A percentile compares a stretch with the other conserved stretches of the same genome.
phyloP scores from a whole-genome alignment of 768 basidiomycete species.

The Russula olivacea region DNA sequence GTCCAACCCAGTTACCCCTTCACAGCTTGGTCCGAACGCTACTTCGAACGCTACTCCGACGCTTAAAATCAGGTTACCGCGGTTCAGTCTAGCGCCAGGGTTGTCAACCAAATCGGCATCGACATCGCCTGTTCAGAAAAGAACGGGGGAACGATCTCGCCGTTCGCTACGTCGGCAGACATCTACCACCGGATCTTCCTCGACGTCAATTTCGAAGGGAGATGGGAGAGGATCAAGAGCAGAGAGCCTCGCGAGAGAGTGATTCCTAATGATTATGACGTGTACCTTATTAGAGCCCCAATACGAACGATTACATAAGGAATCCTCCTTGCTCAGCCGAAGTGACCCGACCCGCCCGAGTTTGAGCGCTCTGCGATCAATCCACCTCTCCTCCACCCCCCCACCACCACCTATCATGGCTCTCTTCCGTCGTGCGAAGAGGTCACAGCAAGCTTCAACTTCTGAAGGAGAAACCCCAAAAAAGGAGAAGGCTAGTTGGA shows the following conservation, averaged over 20 bases:
- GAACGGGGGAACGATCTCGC: conserved; percentile 15
- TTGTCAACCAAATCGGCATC: conserved; percentile 12
- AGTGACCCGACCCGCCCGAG: neutral
- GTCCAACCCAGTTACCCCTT: conserved; percentile 9
- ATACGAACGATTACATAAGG: conserved; percentile 13
- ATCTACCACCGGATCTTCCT: conserved; percentile 21
- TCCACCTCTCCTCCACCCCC: neutral
- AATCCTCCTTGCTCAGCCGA: neutral
- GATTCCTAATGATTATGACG: conserved; percentile 1
- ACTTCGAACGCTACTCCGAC: conserved; percentile 9
- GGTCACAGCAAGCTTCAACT: conserved; percentile 14
- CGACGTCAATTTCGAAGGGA: conserved; percentile 19
- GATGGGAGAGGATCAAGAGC: conserved; percentile 13
- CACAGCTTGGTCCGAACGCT: neutral
- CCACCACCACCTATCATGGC: conserved; percentile 24
- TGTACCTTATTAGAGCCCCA: conserved; percentile 4
- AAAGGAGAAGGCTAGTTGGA: conserved; percentile 85
- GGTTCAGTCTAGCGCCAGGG: conserved; percentile 11
- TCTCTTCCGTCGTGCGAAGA: conserved; percentile 33
- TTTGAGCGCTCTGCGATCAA: neutral
- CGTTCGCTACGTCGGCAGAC: conserved; percentile 22
- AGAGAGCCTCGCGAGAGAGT: conserved; percentile 20
- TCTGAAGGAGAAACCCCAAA: conserved; percentile 41
- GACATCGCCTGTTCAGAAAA: conserved; percentile 12
- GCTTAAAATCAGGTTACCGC: conserved; percentile 22